Evolutionary conservation across 768 basidiomycete species (phyloP), one percentile per base, ranked within the genome.

Genomic region (Serendipita sp.): DNA sequence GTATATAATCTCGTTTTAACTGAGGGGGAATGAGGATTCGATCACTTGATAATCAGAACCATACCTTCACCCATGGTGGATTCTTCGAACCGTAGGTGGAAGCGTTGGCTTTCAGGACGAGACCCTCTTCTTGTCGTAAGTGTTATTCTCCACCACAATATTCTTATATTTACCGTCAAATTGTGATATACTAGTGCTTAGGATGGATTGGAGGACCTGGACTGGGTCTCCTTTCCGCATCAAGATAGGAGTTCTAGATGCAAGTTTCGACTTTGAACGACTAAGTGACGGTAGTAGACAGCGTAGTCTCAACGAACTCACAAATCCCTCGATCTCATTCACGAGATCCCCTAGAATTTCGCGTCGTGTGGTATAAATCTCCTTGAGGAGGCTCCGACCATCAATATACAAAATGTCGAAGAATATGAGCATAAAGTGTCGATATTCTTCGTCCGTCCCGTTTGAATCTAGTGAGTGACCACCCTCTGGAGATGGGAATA

Each of bases 1-100:
- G 83, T 45, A 97, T 90, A 67, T 95, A 95, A 72, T 97, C 93
- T 70, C 80, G 83, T 76, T 92, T 91, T 58, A 91, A 70, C 80
- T 81, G 56, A 54, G 18, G 32, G 32, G 13, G n/a, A 35, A 51
- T 62, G 15, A 46, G 45, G 18, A 28, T 30, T 16, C 8, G 0
- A 48, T 54, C 1, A 58, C n/a, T n/a, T 30, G 8, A 10, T 44
- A 58, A 41, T 15, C 8, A 65, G 45, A 32, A 41, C 54, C 44
- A 76, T 64, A 84, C 80, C 75, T 96, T 95, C 34, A 93, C 84
- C 92, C 92, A 95, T 15, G 86, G 85, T 65, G 78, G 74, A 3
- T 70, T 74, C 68, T 72, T 77, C 68, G 86, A 85, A 66, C 85
- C 84, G 71, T 95, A 94, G 1, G 63, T 67, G 0, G 86, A 85